These are phyloP conservation scores for Thozetella sp. DNA, from an alignment of 495 filamentous ascomycete genomes.

Conservation along the genomic window DNA sequence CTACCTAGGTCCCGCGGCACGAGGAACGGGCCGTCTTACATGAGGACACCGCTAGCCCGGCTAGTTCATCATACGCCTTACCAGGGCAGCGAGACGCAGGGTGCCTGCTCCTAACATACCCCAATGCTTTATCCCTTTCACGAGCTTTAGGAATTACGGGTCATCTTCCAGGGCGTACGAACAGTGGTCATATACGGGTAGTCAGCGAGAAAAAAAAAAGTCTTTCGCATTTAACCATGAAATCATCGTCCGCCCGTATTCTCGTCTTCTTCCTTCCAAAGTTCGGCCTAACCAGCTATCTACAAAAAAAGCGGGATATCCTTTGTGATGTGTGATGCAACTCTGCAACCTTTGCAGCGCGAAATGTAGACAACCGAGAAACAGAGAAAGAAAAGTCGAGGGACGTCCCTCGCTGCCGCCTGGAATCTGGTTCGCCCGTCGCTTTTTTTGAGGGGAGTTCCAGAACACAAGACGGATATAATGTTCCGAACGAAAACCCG, in stretches of 20 bases:
- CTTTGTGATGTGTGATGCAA: constrained; percentile 11
- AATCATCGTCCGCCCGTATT: constrained; percentile 14
- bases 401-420: neutral
- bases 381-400: constrained; percentile 6
- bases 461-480: too few species aligned
- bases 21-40: neutral
- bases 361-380: constrained; percentile 1
- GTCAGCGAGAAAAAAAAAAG: constrained; percentile 8
- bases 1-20: neutral
- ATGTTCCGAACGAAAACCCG: too few species aligned
- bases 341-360: constrained; percentile 9
- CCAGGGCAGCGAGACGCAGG: neutral
- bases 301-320: constrained; percentile 21
- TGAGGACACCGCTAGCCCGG: neutral
- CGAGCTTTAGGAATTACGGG: too few species aligned
- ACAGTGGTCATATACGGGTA: neutral
- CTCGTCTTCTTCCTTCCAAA: constrained; percentile 1
- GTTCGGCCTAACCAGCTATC: constrained; percentile 17
- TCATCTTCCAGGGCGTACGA: too few species aligned
- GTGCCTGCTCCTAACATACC: neutral
- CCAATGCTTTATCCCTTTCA: too few species aligned
- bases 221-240: constrained; percentile 26
- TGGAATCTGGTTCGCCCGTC: neutral
- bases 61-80: neutral
- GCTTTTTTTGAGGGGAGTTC: neutral